Conservation (phyloP, 148 eudicot genomes). For the Nepenthes gracilis region DNA sequence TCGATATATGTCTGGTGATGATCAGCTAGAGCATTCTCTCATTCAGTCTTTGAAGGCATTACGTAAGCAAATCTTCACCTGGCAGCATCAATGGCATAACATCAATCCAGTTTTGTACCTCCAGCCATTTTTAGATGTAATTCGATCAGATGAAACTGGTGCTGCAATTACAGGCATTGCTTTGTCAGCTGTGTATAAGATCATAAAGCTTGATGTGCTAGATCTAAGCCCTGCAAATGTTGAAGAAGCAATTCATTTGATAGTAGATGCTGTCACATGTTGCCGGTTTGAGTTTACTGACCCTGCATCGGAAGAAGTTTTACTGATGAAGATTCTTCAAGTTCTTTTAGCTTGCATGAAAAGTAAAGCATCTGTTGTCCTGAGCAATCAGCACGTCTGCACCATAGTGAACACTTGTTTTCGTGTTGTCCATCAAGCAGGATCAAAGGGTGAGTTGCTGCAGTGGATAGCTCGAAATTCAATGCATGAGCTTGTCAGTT, state of each 20-base stretch:
- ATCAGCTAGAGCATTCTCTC: slow-evolving; percentile 71
- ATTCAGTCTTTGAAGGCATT: slow-evolving; percentile 58
- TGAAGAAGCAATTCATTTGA: slow-evolving; percentile 60
- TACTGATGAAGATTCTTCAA: slow-evolving; percentile 78
- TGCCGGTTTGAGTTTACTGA: slow-evolving; percentile 93
- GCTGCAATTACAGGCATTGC: slow-evolving; percentile 87
- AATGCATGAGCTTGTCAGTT: slow-evolving; percentile 75
- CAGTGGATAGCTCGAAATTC: slow-evolving; percentile 76
- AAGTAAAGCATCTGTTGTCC: slow-evolving; percentile 54
- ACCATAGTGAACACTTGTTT: slow-evolving; percentile 76
- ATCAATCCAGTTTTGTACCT: slow-evolving; percentile 58
- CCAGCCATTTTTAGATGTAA: slow-evolving; percentile 80
- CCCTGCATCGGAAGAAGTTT: slow-evolving; percentile 86
- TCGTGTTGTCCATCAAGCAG: slow-evolving; percentile 78
- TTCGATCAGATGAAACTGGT: slow-evolving; percentile 84
- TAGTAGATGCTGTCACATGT: slow-evolving; percentile 81
- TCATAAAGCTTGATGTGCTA: slow-evolving; percentile 58
- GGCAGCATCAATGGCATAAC: slow-evolving; percentile 65
- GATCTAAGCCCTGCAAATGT: slow-evolving; percentile 43
- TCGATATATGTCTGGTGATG: slow-evolving; percentile 65
- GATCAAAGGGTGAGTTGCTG: slow-evolving; percentile 70
- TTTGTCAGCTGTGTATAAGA: slow-evolving; percentile 77
- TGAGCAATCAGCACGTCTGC: slow-evolving; percentile 85
- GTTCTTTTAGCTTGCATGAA: slow-evolving; percentile 85
- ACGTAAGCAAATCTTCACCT: slow-evolving; percentile 57